A percentile compares a stretch with the other conserved stretches of the same genome.
Conservation (phyloP, 2,329 filamentous ascomycete species). For the Pseudogymnoascus sp. region DNA sequence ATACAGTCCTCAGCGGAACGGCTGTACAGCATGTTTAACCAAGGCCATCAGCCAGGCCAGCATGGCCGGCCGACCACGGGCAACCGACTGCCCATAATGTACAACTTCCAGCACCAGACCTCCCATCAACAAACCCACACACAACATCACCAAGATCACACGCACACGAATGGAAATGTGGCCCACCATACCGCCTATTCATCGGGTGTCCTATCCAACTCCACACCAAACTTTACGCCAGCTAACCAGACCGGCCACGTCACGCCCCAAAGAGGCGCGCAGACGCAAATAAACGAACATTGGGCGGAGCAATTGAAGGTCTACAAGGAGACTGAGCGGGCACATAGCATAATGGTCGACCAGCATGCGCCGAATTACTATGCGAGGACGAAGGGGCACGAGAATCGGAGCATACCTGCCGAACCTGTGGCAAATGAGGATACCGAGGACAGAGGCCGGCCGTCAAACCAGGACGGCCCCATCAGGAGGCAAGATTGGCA, state of each 20-base stretch:
- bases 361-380: conserved; percentile 62
- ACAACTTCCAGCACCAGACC: conserved; percentile 56
- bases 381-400: conserved; percentile 59
- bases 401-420: conserved; percentile 54
- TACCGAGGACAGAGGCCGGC: conserved; percentile 45
- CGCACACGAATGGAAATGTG: conserved; percentile 44
- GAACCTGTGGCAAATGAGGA: conserved; percentile 40
- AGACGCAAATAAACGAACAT: conserved; percentile 53
- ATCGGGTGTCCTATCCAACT: conserved; percentile 55
- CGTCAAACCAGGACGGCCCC: conserved; percentile 57
- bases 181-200: conserved; percentile 54
- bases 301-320: conserved; percentile 84
- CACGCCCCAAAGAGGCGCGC: conserved; percentile 37
- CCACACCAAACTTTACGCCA: conserved; percentile 48
- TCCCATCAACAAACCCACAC: conserved; percentile 43
- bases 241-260: conserved; percentile 49
- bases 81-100: conserved; percentile 52
- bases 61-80: conserved; percentile 52
- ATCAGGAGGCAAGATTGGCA: conserved; percentile 77
- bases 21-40: conserved; percentile 58
- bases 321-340: conserved; percentile 67
- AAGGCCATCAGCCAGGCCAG: conserved; percentile 61
- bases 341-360: conserved; percentile 61
- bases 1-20: conserved; percentile 33
- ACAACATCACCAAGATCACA: conserved; percentile 56